phyloP scores from a whole-genome alignment of 345 rosid species.

The Laguncularia racemosa region DNA sequence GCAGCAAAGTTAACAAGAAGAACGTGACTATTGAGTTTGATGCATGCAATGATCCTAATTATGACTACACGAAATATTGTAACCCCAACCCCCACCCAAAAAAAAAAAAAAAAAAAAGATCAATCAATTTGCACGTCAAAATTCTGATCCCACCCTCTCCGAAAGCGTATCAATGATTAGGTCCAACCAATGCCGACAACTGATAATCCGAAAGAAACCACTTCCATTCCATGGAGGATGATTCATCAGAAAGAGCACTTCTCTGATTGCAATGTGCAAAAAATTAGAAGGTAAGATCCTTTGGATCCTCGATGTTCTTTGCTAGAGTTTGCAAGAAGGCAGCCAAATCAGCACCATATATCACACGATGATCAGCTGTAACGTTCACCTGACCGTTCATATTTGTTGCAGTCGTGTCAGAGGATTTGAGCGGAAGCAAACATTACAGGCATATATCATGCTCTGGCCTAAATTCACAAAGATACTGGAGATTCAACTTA shows the following conservation, averaged over 20 bases:
- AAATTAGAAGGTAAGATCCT: constrained; percentile 71
- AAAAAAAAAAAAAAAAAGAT: not conserved
- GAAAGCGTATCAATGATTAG: no score
- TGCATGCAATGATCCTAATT: no score
- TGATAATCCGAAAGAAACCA: constrained; percentile 1
- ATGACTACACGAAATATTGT: no score
- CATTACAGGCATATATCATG: not conserved
- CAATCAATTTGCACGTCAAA: constrained; percentile 2
- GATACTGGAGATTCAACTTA: constrained; percentile 13
- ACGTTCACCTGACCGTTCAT: constrained; percentile 60
- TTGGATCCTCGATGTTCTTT: constrained; percentile 76
- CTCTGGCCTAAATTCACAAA: not conserved
- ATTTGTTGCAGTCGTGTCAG: not conserved
- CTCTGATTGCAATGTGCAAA: not conserved
- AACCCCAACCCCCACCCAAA: not conserved
- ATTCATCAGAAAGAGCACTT: not conserved
- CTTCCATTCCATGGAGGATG: constrained; percentile 5
- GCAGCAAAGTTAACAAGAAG: no score
- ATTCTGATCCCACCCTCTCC: no score
- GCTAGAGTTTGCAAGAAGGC: constrained; percentile 88
- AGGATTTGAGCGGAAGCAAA: constrained; percentile 6
- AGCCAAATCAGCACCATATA: constrained; percentile 94
- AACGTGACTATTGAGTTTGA: no score
- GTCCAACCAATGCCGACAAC: not conserved
- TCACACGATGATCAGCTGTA: constrained; percentile 91